Evolutionary conservation across 345 rosid genomes (phyloP).

Genomic region (Theobroma cacao): DNA sequence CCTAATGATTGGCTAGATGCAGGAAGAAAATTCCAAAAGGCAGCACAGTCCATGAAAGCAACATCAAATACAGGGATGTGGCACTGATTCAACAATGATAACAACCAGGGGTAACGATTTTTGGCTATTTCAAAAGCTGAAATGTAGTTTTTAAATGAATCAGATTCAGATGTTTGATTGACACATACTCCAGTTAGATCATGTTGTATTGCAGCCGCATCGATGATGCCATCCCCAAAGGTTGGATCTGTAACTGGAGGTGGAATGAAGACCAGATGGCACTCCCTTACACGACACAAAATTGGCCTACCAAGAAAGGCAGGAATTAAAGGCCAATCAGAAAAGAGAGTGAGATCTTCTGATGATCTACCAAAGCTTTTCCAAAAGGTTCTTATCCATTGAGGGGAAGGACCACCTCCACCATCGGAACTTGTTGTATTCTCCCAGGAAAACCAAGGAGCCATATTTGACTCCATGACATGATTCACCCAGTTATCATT

Average conservation of each 20-base stretch:
- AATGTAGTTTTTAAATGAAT: constrained; percentile 40
- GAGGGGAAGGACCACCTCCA: constrained; percentile 81
- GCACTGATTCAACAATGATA: constrained; percentile 76
- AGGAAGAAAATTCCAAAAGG: constrained; percentile 65
- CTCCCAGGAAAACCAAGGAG: constrained; percentile 96
- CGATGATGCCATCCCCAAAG: constrained; percentile 29
- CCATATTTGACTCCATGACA: constrained; percentile 55
- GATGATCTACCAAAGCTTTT: constrained; percentile 61
- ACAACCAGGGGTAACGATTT: constrained; percentile 71
- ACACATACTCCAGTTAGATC: constrained; percentile 32
- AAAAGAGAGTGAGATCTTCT: constrained; percentile 65
- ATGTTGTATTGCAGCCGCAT: constrained; percentile 27
- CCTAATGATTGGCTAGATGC: constrained; percentile 65
- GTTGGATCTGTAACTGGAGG: constrained; percentile 42
- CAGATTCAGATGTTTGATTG: constrained; percentile 38
- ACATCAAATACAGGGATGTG: constrained; percentile 74
- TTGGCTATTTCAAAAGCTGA: constrained; percentile 52
- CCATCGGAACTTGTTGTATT: constrained; percentile 51
- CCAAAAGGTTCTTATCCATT: constrained; percentile 90
- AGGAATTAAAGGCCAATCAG: constrained; percentile 95
- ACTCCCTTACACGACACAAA: constrained; percentile 78
- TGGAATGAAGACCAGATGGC: constrained; percentile 72
- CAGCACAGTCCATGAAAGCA: constrained; percentile 74
- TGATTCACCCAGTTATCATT: constrained; percentile 75
- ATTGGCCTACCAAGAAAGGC: constrained; percentile 89